Percentiles rank a stretch among this genome's conserved stretches.
These are phyloP conservation scores for Trichoderma afroharzianum DNA, from an alignment of 2,329 filamentous ascomycete species.

Conservation along the genomic window DNA sequence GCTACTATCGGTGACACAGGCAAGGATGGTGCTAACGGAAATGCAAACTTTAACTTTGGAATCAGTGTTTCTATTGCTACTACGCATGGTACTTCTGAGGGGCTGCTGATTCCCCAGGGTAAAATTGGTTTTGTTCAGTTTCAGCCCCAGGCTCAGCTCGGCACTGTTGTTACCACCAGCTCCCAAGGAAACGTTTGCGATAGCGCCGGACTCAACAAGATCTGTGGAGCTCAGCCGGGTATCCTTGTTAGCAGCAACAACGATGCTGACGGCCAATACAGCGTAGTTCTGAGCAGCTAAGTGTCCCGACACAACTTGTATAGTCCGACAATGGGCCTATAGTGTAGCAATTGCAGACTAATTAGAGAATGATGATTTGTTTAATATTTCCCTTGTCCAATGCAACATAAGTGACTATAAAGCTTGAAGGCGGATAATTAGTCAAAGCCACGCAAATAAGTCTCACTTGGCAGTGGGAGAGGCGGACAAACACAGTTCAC, in stretches of 20 bases:
- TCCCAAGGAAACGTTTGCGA: constrained; percentile 4
- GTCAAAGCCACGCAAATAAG: neutral
- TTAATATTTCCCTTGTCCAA: no score
- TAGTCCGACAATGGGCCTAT: neutral
- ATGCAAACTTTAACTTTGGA: constrained; percentile 10
- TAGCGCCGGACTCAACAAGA: constrained; percentile 7
- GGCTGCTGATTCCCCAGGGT: constrained; percentile 11
- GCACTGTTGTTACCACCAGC: constrained; percentile 14
- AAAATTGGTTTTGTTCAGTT: constrained; percentile 16
- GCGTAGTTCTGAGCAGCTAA: constrained; percentile 11
- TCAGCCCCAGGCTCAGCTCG: constrained; percentile 9
- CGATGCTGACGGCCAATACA: constrained; percentile 14
- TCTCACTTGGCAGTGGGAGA: rapidly evolving
- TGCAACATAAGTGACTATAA: neutral
- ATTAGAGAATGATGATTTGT: neutral
- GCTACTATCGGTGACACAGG: constrained; percentile 14
- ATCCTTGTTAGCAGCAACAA: constrained; percentile 9
- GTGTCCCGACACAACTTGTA: neutral
- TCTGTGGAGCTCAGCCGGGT: constrained; percentile 15
- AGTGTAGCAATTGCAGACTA: neutral
- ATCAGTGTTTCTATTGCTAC: constrained; percentile 9
- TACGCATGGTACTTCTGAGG: constrained; percentile 5
- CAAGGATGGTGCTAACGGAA: neutral
- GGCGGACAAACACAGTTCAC: neutral
- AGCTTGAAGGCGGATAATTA: neutral